A percentile compares a stretch with the other conserved stretches of the same genome.
Conservation (phyloP, 768 basidiomycete species). For the Amanita rimosa region DNA sequence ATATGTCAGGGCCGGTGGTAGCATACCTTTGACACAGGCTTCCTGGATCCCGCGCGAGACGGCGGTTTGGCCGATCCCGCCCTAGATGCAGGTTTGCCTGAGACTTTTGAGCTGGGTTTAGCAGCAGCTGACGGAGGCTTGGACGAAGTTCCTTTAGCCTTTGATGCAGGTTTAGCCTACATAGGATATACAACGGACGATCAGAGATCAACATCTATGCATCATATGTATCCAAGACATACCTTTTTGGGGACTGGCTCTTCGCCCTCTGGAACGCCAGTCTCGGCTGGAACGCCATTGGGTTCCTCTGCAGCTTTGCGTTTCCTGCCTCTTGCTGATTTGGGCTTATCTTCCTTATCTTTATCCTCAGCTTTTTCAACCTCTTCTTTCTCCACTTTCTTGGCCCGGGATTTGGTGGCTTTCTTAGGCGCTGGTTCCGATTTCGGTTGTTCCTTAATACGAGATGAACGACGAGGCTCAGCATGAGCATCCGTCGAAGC, state of each 20-base stretch:
- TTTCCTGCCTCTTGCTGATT: slow-evolving; percentile 28
- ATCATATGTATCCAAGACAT: slow-evolving; percentile 8
- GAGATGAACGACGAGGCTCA: slow-evolving; percentile 60
- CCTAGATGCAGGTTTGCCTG: slow-evolving; percentile 32
- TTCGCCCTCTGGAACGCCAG: slow-evolving; percentile 8
- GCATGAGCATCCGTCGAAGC: slow-evolving; percentile 24
- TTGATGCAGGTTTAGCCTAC: slow-evolving; percentile 33
- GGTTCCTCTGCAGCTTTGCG: slow-evolving; percentile 32
- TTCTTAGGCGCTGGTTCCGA: slow-evolving; percentile 42
- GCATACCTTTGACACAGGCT: slow-evolving; percentile 52
- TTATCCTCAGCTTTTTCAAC: slow-evolving; percentile 24
- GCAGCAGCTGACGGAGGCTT: slow-evolving; percentile 9
- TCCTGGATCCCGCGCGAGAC: slow-evolving; percentile 40
- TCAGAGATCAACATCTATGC: slow-evolving; percentile 8
- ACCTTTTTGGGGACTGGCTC: slow-evolving; percentile 62
- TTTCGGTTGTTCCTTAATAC: slow-evolving; percentile 67
- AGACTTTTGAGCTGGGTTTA: slow-evolving; percentile 30
- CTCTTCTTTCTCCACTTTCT: slow-evolving; percentile 31
- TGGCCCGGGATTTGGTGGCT: slow-evolving; percentile 50
- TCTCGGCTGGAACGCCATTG: slow-evolving; percentile 25
- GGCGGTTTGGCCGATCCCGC: slow-evolving; percentile 26
- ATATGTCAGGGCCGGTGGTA: slow-evolving; percentile 3
- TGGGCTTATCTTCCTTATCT: slow-evolving; percentile 44
- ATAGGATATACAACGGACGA: slow-evolving; percentile 14
- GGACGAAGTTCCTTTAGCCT: slow-evolving; percentile 18